Conservation (phyloP, 148 eudicot species). For the Nepenthes gracilis region DNA sequence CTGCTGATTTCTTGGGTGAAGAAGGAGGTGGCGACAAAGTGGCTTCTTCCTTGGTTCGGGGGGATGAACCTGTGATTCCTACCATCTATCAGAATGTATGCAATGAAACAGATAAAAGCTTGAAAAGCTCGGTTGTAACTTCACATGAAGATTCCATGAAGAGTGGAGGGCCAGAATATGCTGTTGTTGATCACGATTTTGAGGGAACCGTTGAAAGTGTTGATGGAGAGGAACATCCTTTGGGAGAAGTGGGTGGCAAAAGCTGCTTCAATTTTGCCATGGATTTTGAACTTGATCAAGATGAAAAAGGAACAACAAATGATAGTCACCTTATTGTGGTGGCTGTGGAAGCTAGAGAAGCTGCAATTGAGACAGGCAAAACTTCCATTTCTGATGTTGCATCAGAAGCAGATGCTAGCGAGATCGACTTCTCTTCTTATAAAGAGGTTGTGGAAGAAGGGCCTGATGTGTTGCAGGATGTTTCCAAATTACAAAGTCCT, state of each 20-base stretch:
- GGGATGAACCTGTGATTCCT: slow-evolving; percentile 11
- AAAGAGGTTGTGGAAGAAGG: slow-evolving; percentile 12
- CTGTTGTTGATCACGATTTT: background rate
- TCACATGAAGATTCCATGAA: slow-evolving; percentile 6
- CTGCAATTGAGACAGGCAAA: slow-evolving; percentile 4
- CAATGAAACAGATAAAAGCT: background rate
- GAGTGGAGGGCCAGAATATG: slow-evolving; percentile 3
- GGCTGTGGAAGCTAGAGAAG: slow-evolving; percentile 10
- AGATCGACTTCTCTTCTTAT: slow-evolving; percentile 5
- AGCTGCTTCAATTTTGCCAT: slow-evolving; percentile 2
- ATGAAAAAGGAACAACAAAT: slow-evolving; percentile 3
- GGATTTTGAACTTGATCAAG: slow-evolving; percentile 8
- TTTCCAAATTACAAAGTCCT: slow-evolving; percentile 17
- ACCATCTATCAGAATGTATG: slow-evolving; percentile 9
- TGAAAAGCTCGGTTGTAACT: slow-evolving; percentile 3
- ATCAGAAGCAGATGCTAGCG: slow-evolving; percentile 8
- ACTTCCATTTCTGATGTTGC: slow-evolving; percentile 2
- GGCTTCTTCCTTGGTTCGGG: slow-evolving; percentile 7
- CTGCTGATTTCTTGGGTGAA: slow-evolving; percentile 1
- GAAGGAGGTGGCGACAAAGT: slow-evolving; percentile 9
- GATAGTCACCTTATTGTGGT: slow-evolving; percentile 10
- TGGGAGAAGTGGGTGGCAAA: slow-evolving; percentile 8
- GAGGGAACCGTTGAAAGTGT: slow-evolving; percentile 16
- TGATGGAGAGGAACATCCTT: slow-evolving; percentile 11
- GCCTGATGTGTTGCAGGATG: slow-evolving; percentile 12